Conservation (phyloP, 2,329 filamentous ascomycete genomes). For the Botrytis hyacinthi region DNA sequence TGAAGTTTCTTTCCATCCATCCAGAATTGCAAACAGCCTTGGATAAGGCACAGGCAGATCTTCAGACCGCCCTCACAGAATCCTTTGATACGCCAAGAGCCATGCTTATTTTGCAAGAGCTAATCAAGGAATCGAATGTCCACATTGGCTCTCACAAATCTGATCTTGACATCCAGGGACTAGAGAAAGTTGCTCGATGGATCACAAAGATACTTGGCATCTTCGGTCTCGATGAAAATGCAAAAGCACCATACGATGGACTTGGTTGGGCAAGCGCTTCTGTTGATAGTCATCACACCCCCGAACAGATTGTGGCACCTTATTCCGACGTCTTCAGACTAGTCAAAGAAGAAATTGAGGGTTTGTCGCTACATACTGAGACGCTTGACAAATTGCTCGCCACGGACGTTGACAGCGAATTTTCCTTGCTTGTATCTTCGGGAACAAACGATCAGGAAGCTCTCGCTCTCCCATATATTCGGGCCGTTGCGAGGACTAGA, state of each 20-base stretch:
- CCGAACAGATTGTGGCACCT: constrained; percentile 47
- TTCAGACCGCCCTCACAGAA: constrained; percentile 65
- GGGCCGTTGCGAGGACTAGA: constrained; percentile 41
- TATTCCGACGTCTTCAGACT: constrained; percentile 48
- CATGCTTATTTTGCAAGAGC: constrained; percentile 73
- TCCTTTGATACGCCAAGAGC: constrained; percentile 84
- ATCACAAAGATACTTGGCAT: constrained; percentile 81
- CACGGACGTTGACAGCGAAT: constrained; percentile 48
- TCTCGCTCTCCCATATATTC: constrained; percentile 55
- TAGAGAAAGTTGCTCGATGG: constrained; percentile 67
- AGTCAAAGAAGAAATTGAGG: constrained; percentile 48
- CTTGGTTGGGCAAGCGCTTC: constrained; percentile 53
- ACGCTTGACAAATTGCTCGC: constrained; percentile 46
- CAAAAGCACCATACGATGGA: constrained; percentile 53
- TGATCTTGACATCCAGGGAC: constrained; percentile 45
- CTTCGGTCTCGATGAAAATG: constrained; percentile 72
- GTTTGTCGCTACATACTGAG: constrained; percentile 49
- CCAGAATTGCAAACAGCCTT: constrained; percentile 21
- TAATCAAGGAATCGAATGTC: constrained; percentile 76
- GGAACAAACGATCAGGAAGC: constrained; percentile 53
- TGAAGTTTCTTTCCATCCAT: constrained; percentile 20
- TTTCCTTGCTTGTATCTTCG: constrained; percentile 45
- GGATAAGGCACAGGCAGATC: constrained; percentile 54
- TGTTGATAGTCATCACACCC: constrained; percentile 36
- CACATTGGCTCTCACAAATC: constrained; percentile 48